Base-by-base conservation (phyloP, 2,329 filamentous ascomycete genomes). In the Hypoxylon sp. region DNA sequence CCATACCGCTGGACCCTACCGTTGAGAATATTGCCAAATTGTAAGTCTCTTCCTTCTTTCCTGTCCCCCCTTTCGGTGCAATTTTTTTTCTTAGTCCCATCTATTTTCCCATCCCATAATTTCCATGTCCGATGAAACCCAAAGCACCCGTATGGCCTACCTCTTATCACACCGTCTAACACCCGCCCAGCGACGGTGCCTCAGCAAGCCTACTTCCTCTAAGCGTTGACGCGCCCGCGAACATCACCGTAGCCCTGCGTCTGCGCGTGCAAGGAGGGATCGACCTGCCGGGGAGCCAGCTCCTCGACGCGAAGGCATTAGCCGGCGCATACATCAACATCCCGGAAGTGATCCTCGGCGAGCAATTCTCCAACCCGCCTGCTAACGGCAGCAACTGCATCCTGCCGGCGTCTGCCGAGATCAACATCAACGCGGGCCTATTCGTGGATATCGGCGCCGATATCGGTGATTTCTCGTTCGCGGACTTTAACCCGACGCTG, bases 361-460 rank as follows among this genome's bases (percentile, higher is more conserved):
- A 68, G 63, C 9, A 60, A 50, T 48, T 68, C 60, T 19, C 60
- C 41, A 50, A 58, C 9, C 17, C 17, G 50, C 59, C 53, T 2
- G 17, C 23, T 4, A 63, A 67, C 64, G 60, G 61, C 9, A 69
- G 57, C 50, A 48, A 58, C 43, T 75, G 71, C 64, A 25, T 74
- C 25, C 55, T 75, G 14, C 68, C 71, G 10, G 72, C 69, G 3
- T 65, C 65, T 1, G 75, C 75, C 13, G 73, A 75, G 41, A 60
- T 76, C 19, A 72, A 76, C 73, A 74, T 76, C 68, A 76, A 76
- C 65, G 74, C 74, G n/a, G 75, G 74, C 46, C 72, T 69, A 1
- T 76, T 72, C 60, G 70, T 75, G 25, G 74, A 76, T 58, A 56
- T 76, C 56, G 74, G 73, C 48, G 73, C 72, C 5, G 69, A 72